Percentiles rank a stretch among this genome's conserved stretches.
Conservation (phyloP, 768 basidiomycete genomes). For the Pholiota molesta region DNA sequence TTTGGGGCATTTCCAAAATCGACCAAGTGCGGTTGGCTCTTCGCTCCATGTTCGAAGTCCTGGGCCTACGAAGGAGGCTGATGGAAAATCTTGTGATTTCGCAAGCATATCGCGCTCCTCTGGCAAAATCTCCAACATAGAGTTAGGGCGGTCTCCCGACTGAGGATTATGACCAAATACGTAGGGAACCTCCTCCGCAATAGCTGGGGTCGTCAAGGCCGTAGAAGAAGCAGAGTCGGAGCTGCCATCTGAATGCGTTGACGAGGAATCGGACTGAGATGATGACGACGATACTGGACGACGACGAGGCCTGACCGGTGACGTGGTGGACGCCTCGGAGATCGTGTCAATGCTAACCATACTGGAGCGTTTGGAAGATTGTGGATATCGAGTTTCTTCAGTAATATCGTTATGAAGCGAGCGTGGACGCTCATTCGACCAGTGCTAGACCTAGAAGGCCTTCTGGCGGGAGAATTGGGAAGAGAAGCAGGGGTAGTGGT, state of each 20-base stretch:
- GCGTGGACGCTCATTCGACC: constrained; percentile 7
- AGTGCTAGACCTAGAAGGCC: constrained; percentile 9
- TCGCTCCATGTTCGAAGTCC: constrained; percentile 22
- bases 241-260: constrained; percentile 36
- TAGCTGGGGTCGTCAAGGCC: constrained; percentile 32
- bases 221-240: constrained; percentile 31
- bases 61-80: constrained; percentile 19
- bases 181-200: constrained; percentile 42
- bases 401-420: constrained; percentile 21
- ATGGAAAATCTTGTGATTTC: constrained; percentile 23
- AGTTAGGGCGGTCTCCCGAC: constrained; percentile 30
- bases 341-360: constrained; percentile 20
- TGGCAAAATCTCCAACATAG: constrained; percentile 50
- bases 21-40: constrained; percentile 31
- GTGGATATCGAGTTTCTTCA: constrained; percentile 16
- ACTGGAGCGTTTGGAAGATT: constrained; percentile 19
- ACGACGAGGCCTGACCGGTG: constrained; percentile 25
- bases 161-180: constrained; percentile 48
- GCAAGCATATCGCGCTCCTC: constrained; percentile 49
- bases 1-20: constrained; percentile 25
- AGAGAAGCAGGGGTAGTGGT: constrained; percentile 16
- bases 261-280: constrained; percentile 44
- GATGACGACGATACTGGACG: constrained; percentile 44
- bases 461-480: constrained; percentile 20
- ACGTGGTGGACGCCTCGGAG: constrained; percentile 1